These are phyloP conservation scores for Suhomyces wounanorum DNA, from an alignment of 1,139 yeast species.

Conservation along the genomic window DNA sequence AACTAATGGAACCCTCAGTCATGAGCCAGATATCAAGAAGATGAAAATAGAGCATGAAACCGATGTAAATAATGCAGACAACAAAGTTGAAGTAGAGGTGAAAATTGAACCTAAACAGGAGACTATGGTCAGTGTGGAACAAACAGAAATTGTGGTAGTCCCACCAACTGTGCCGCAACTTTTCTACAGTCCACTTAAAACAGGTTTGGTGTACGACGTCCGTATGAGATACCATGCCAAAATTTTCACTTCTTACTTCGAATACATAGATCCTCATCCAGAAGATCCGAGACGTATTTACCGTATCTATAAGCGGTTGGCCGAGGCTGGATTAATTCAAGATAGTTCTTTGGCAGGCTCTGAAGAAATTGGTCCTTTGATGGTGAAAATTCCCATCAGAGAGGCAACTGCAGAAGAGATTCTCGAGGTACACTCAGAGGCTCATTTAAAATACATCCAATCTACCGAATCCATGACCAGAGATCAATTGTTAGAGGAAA, in stretches of 20 bases:
- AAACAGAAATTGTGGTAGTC: slow-evolving; percentile 43
- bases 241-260: slow-evolving; percentile 86
- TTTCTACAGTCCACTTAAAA: slow-evolving; percentile 71
- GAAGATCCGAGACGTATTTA: slow-evolving; percentile 97
- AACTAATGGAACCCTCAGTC: background rate
- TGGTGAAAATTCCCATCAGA: slow-evolving; percentile 87
- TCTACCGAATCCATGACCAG: slow-evolving; percentile 79
- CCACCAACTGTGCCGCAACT: slow-evolving; percentile 58
- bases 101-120: background rate
- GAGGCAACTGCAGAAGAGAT: slow-evolving; percentile 90
- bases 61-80: background rate
- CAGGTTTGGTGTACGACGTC: slow-evolving; percentile 95
- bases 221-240: slow-evolving; percentile 97
- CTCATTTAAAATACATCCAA: slow-evolving; percentile 74
- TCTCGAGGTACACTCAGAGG: slow-evolving; percentile 78
- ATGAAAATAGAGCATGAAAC: slow-evolving; percentile 8
- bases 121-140: background rate
- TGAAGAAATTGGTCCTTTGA: slow-evolving; percentile 81
- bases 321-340: slow-evolving; percentile 86
- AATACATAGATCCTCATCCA: slow-evolving; percentile 97
- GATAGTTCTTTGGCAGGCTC: slow-evolving; percentile 82
- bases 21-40: slow-evolving; percentile 5
- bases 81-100: background rate
- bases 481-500: slow-evolving; percentile 75
- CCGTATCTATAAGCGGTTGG: slow-evolving; percentile 87